Conservation (phyloP, 768 basidiomycete genomes). For the Suillus luteus region DNA sequence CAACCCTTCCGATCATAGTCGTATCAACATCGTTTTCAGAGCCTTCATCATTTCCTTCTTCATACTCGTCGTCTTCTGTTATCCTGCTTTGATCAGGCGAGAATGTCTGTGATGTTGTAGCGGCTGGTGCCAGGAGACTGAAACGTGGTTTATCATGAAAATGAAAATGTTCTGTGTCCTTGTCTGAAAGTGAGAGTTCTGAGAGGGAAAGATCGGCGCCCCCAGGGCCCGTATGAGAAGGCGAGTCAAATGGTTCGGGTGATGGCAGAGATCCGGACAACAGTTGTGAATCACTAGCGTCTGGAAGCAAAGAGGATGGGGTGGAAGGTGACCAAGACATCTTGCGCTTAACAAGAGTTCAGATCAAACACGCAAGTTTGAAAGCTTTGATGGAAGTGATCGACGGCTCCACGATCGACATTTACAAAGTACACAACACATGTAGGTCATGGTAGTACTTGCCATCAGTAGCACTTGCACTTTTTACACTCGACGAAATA, state of each 20-base stretch:
- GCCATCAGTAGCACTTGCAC: not conserved
- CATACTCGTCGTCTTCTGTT: constrained; percentile 26
- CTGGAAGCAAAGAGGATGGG: constrained; percentile 30
- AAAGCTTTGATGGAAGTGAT: not conserved
- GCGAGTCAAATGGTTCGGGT: constrained; percentile 31
- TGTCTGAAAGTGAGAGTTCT: constrained; percentile 51
- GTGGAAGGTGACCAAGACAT: constrained; percentile 36
- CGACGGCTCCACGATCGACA: not conserved
- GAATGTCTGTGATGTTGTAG: constrained; percentile 17
- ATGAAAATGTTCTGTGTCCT: constrained; percentile 15
- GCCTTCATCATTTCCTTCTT: constrained; percentile 17
- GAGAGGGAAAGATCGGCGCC: constrained; percentile 58
- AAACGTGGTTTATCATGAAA: constrained; percentile 34
- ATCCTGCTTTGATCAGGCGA: constrained; percentile 28
- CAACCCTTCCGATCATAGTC: constrained; percentile 27
- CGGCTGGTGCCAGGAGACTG: constrained; percentile 34
- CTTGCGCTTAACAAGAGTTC: not conserved
- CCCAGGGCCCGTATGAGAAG: constrained; percentile 42
- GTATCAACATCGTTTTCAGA: constrained; percentile 14
- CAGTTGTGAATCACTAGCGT: constrained; percentile 39
- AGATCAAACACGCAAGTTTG: no score
- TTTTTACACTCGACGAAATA: not conserved
- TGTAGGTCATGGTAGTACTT: not conserved
- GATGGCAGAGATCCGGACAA: constrained; percentile 50
- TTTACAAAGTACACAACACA: not conserved